These are phyloP conservation scores for Dactylellina sp. DNA, from an alignment of 2,329 filamentous ascomycete species.

Conservation along the genomic window DNA sequence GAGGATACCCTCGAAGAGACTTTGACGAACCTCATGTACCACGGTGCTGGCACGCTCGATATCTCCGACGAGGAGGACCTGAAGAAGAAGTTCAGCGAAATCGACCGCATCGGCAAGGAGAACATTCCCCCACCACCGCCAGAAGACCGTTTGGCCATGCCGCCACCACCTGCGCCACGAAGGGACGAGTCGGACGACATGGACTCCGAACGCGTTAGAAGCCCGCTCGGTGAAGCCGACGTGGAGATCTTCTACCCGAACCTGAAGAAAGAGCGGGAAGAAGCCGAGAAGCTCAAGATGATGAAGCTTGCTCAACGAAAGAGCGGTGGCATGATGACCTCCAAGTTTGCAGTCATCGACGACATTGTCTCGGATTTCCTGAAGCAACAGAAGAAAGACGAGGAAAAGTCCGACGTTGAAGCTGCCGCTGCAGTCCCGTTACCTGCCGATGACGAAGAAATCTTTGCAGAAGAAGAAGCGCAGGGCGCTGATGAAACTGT, in stretches of 20 bases:
- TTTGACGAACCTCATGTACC: constrained; percentile 91
- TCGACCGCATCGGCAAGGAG: constrained; percentile 78
- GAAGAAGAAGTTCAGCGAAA: constrained; percentile 68
- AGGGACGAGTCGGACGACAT: constrained; percentile 29
- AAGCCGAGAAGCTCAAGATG: constrained; percentile 32
- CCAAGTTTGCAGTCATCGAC: constrained; percentile 50
- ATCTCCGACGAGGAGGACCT: constrained; percentile 88
- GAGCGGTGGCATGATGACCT: constrained; percentile 23
- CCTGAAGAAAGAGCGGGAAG: constrained; percentile 48
- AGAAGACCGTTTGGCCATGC: constrained; percentile 55
- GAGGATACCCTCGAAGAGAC: constrained; percentile 91
- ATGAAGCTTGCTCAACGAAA: constrained; percentile 32
- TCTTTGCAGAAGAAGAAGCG: constrained; percentile 1
- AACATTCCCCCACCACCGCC: constrained; percentile 78
- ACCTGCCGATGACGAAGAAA: constrained; percentile 24
- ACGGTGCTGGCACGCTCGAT: constrained; percentile 86
- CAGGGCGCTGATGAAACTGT: constrained; percentile 15
- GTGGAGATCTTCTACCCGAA: constrained; percentile 54
- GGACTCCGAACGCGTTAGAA: constrained; percentile 44
- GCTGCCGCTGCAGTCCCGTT: constrained; percentile 33
- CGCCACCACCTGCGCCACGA: constrained; percentile 30
- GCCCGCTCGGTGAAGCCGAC: constrained; percentile 48
- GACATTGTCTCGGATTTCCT: constrained; percentile 41
- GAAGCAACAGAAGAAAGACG: constrained; percentile 28
- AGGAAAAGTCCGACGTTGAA: constrained; percentile 4